Percentiles rank a stretch among this genome's conserved stretches.
Conservation (phyloP, 176 grass and related monocot species). For the Echinochloa phyllopogon region DNA sequence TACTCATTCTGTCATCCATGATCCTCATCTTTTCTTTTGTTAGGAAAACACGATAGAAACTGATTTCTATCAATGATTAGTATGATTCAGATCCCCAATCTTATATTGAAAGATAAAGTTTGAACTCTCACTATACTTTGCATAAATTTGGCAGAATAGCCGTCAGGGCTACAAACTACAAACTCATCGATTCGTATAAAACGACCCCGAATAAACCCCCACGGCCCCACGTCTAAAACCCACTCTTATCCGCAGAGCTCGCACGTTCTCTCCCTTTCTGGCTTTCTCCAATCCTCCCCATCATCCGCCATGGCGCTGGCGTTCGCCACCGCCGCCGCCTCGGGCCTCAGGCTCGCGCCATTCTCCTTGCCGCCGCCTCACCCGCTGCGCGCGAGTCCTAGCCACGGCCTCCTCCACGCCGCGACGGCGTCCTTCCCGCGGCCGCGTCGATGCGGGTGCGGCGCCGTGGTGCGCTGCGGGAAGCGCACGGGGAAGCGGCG, state of each 20-base stretch:
- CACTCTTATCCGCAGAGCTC: constrained; percentile 52
- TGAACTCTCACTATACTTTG: background rate
- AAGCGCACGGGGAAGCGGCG: constrained; percentile 83
- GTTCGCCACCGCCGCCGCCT: constrained; percentile 34
- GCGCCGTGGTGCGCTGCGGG: constrained; percentile 56
- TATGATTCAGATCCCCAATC: background rate
- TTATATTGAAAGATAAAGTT: background rate
- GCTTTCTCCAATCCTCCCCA: background rate
- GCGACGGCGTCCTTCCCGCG: constrained; percentile 3
- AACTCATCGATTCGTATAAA: background rate
- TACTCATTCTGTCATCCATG: background rate
- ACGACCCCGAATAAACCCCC: background rate
- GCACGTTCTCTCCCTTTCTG: background rate
- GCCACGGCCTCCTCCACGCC: constrained; percentile 5
- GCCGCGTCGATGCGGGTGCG: constrained; percentile 32
- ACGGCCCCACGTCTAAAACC: too few species aligned
- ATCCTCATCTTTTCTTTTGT: background rate
- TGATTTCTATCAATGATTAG: background rate
- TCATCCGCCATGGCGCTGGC: constrained; percentile 48
- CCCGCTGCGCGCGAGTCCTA: background rate
- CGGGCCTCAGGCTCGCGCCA: constrained; percentile 15
- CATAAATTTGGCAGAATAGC: background rate
- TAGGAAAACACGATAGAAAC: background rate
- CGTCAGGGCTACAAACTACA: background rate
- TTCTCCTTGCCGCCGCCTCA: constrained; percentile 22